Conservation (phyloP, 164 flowering plant genomes). For the Warburgia ugandensis region DNA sequence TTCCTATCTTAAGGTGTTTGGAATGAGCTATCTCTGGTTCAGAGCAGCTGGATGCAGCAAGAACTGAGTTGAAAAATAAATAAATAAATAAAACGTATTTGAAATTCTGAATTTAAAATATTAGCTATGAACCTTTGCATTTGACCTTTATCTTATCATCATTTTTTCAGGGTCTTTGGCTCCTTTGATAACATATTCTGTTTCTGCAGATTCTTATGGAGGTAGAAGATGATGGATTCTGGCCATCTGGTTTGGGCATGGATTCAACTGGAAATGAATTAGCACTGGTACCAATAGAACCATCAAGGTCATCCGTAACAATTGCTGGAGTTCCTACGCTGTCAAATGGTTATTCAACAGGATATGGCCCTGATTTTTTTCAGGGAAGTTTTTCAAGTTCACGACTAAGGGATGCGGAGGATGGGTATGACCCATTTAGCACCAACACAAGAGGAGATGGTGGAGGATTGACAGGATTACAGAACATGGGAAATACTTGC, state of each 20-base stretch:
- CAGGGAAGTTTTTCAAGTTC: conserved; percentile 35
- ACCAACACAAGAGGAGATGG: conserved; percentile 34
- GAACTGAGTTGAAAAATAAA: too few species aligned
- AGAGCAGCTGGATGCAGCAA: too few species aligned
- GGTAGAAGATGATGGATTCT: conserved; percentile 34
- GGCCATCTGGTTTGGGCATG: conserved; percentile 34
- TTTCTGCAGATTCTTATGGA: conserved; percentile 81
- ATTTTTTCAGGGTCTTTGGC: neutral
- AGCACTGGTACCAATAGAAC: conserved; percentile 73
- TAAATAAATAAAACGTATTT: too few species aligned
- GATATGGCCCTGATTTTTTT: conserved; percentile 29
- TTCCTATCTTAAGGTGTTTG: too few species aligned
- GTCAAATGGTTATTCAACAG: conserved; percentile 61
- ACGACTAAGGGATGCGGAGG: conserved; percentile 32
- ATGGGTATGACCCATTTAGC: conserved; percentile 26
- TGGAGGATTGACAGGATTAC: conserved; percentile 90
- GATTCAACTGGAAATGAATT: conserved; percentile 73
- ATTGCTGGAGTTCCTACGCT: conserved; percentile 71
- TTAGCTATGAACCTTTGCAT: too few species aligned
- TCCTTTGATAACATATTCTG: conserved; percentile 1
- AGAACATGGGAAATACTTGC: conserved; percentile 96
- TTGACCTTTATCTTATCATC: too few species aligned
- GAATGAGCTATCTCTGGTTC: too few species aligned
- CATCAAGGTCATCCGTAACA: conserved; percentile 58
- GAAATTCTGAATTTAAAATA: too few species aligned